Base-by-base conservation (phyloP, 257 asterid genomes). In the Solanum clarkiae region DNA sequence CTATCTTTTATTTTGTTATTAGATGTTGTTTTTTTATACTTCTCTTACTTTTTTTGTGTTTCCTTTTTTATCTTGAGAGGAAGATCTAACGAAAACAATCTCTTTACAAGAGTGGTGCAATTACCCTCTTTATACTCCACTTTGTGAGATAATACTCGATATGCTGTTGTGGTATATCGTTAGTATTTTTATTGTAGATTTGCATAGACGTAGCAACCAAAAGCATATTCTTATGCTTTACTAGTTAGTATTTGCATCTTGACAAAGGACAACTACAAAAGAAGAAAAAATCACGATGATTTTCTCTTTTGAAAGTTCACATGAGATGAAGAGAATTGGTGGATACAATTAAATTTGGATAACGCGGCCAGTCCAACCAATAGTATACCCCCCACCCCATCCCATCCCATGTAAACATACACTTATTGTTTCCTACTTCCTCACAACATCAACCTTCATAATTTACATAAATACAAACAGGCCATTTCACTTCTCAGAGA, bases 321-420 rank as follows among this genome's bases (percentile, higher is more conserved):
- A 91, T 85, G 94, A 84, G 55, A 88, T 93, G 80, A 91, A 49
- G 56, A 47, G 85, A 91, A 93, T 81, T 92, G 92, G 97, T 95
- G 99, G 98, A 90, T 81, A 86, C 54, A 65, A 88, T 86, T 88
- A 85, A 90, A 89, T 90, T 85, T 91, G 97, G 99, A 94, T 95
- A 95, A 88, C 88, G 77, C 87, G 92, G 89, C 89, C 42, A 86
- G 54, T 74, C 85, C 85, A 84, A 26, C 91, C 93, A 89, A 83
- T 90, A 84, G 86, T 91, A 92, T 90, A 92, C 9, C 17, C 6
- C n/a, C n/a, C n/a, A n/a, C n/a, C n/a, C 8, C 29, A 96, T 90
- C 85, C 69, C 75, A 94, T 90, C 82, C 91, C 92, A 86, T 88
- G 91, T 87, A 93, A 87, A 84, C 90, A n/a, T 44, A 65, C 66